These are phyloP conservation scores for Fusarium sp. DNA, from an alignment of 2,329 filamentous ascomycete species.

Conservation along the genomic window DNA sequence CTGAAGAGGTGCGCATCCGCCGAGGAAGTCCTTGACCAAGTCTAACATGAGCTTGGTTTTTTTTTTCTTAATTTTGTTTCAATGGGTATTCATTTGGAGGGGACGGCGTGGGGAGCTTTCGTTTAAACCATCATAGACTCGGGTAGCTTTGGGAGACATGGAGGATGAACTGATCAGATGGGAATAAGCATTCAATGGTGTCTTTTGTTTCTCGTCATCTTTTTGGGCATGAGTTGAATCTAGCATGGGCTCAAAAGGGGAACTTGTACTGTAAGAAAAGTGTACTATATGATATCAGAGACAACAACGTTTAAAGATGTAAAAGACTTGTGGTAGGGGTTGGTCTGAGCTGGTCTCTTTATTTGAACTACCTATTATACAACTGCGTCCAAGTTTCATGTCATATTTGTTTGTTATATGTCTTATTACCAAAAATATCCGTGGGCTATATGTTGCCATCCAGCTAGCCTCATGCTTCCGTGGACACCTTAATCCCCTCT, in stretches of 20 bases:
- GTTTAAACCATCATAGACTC: slow-evolving; percentile 28
- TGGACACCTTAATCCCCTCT: slow-evolving; percentile 62
- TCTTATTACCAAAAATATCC: background rate
- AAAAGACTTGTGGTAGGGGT: background rate
- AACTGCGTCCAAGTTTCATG: background rate
- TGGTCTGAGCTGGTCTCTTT: background rate
- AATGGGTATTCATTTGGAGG: background rate
- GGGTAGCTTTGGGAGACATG: slow-evolving; percentile 4
- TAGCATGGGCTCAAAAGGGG: background rate
- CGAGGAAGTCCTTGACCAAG: slow-evolving; percentile 26
- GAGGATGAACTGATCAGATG: slow-evolving; percentile 7
- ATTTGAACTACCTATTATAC: background rate
- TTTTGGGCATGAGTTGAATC: slow-evolving; percentile 7
- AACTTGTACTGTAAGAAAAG: slow-evolving; percentile 25
- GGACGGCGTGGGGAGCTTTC: slow-evolving; percentile 14
- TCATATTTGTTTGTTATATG: background rate
- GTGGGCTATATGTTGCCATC: background rate
- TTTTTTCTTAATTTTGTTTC: background rate
- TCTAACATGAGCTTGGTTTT: background rate
- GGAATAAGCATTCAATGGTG: background rate
- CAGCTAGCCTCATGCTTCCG: slow-evolving; percentile 46
- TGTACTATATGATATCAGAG: slow-evolving; percentile 33
- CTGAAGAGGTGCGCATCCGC: slow-evolving; percentile 59
- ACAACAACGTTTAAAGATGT: background rate
- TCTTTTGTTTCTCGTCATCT: background rate